Evolutionary conservation across 495 filamentous ascomycete species (phyloP).

Genomic region (Niebla homalea): DNA sequence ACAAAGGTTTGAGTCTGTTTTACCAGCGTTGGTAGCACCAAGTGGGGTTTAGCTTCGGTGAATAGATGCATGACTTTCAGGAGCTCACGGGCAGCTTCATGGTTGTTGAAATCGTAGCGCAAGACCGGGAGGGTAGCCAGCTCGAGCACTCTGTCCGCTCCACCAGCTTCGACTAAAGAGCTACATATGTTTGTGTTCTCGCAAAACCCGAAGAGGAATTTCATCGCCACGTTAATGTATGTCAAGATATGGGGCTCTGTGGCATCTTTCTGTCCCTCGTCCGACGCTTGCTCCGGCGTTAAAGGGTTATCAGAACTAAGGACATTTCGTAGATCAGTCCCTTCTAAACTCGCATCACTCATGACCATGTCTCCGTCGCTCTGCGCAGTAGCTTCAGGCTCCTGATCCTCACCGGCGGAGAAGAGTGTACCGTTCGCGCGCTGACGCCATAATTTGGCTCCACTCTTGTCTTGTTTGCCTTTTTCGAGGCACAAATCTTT

Average conservation of each 20-base stretch:
- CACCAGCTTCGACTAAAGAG: slow-evolving; percentile 63
- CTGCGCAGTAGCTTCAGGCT: slow-evolving; percentile 19
- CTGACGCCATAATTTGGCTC: slow-evolving; percentile 64
- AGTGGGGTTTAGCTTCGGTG: slow-evolving; percentile 69
- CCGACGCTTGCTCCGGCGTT: slow-evolving; percentile 22
- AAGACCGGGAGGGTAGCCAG: slow-evolving; percentile 68
- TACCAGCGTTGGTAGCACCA: slow-evolving; percentile 68
- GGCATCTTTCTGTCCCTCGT: slow-evolving; percentile 28
- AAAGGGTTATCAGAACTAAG: slow-evolving; percentile 16
- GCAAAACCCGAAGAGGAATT: slow-evolving; percentile 68
- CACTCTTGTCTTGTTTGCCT: slow-evolving; percentile 53
- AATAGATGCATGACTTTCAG: slow-evolving; percentile 63
- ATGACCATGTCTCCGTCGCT: slow-evolving; percentile 13
- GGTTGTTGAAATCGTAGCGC: slow-evolving; percentile 58
- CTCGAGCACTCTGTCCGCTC: slow-evolving; percentile 73
- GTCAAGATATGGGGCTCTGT: not conserved
- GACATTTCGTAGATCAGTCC: slow-evolving; percentile 11
- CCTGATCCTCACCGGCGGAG: slow-evolving; percentile 33
- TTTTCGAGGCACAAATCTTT: slow-evolving; percentile 52
- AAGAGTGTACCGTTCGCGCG: slow-evolving; percentile 37
- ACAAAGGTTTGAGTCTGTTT: slow-evolving; percentile 56
- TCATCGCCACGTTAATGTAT: slow-evolving; percentile 49
- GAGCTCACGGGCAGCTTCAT: slow-evolving; percentile 49
- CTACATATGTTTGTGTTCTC: slow-evolving; percentile 61
- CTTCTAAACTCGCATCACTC: slow-evolving; percentile 9